Base-by-base conservation (phyloP, 2,329 filamentous ascomycete genomes). In the Arthrobotrys conoides region DNA sequence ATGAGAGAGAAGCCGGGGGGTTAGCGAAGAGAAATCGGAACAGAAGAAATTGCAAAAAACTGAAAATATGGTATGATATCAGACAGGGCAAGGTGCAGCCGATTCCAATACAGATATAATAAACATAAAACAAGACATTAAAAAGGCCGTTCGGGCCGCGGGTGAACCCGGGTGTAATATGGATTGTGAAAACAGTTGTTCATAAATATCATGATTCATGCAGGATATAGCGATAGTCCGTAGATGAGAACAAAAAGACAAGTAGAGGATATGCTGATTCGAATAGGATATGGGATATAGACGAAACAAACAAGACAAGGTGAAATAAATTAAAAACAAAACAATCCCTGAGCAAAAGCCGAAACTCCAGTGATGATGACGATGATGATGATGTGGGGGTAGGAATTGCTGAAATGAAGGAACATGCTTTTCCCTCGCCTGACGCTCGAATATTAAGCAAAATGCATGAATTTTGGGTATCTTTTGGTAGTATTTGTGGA, bases 401-500 rank as follows among this genome's bases (percentile, higher is more conserved):
- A 22, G 38, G 63, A 51, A 36, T 10, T 66, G 27, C 30, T 46
- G 18, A 51, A 55, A 27, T 51, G 49, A 59, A 59, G n/a, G 64
- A 24, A 30, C 16, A 18, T 30, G 24, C 36, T 65, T 71, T 72
- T 69, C 55, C 53, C 12, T 68, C 55, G 61, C 55, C 55, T 57
- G 20, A 49, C 63, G 68, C 68, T 68, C 38, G 24, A 68, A 68
- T 61, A 38, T 38, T 46, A 59, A 64, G 65, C 30, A 71, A n/a
- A 72, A 78, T 78, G 75, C 73, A 77, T 71, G 44, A 22, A 53
- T 64, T 63, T 46, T 61, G 61, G 75, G 75, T 78, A 78, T 78
- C 75, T 69, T 63, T 65, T 51, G 41, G 44, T 46, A 44, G 9
- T 20, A 68, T 49, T 30, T 30, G 27, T 30, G 27, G 3, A 30